phyloP scores from a whole-genome alignment of 257 asterid genomes.

The Fraxinus cuspidata region DNA sequence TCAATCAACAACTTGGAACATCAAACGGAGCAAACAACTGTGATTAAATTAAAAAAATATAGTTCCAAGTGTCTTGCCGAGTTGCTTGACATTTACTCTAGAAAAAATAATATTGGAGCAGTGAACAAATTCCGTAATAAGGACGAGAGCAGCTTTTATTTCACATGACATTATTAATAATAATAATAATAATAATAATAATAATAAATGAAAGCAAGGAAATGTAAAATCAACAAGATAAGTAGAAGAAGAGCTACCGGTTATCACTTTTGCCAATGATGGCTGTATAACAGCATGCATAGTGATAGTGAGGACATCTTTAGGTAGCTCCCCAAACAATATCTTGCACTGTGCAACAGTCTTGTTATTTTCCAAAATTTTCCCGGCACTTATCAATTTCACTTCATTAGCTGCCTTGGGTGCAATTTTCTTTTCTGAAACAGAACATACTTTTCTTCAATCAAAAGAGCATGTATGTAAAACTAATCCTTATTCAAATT shows the following conservation, averaged over 20 bases:
- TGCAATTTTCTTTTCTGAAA: conserved; percentile 66
- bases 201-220: too few species aligned
- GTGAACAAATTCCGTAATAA: too few species aligned
- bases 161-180: too few species aligned
- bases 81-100: too few species aligned
- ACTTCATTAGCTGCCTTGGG: conserved; percentile 79
- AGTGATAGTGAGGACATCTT: conserved; percentile 72
- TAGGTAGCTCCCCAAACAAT: conserved; percentile 69
- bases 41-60: too few species aligned
- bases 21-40: too few species aligned
- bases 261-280: conserved; percentile 57
- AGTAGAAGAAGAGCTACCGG: conserved; percentile 42
- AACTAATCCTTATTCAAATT: not conserved
- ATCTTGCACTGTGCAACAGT: conserved; percentile 77
- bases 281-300: conserved; percentile 96
- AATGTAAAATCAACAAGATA: too few species aligned
- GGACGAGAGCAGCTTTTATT: too few species aligned
- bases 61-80: too few species aligned
- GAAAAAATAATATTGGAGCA: too few species aligned
- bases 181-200: too few species aligned
- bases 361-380: conserved; percentile 80
- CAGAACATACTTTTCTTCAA: conserved; percentile 11
- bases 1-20: too few species aligned
- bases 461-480: conserved; percentile 17
- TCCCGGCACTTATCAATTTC: not conserved